phyloP scores from a whole-genome alignment of 225 moss, liverwort and hornwort species.

The Sphagnum contortum region DNA sequence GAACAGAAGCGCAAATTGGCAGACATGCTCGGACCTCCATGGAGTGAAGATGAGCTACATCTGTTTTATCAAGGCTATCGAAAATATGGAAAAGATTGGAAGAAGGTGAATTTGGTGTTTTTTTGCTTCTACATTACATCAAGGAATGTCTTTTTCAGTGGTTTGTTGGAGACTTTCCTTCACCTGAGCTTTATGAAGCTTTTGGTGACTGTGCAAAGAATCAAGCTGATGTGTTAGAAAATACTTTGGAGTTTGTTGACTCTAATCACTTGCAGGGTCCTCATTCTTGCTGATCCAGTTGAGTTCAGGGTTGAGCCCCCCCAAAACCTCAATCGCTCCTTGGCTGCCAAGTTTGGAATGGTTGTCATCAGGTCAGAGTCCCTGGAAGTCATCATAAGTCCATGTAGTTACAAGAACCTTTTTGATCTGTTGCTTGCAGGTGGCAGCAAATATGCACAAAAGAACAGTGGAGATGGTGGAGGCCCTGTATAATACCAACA shows the following conservation, averaged over 20 bases:
- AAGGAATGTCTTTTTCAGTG: not conserved
- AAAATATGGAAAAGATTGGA: conserved; percentile 90
- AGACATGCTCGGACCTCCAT: conserved; percentile 88
- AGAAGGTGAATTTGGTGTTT: conserved; percentile 44
- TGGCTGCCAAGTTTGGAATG: not conserved
- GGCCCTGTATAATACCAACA: conserved; percentile 80
- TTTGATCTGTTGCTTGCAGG: conserved; percentile 26
- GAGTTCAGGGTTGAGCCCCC: too few relatives aligned
- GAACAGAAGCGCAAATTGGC: conserved; percentile 83
- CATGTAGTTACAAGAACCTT: too few relatives aligned
- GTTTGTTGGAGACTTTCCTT: too few relatives aligned
- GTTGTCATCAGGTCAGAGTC: not conserved
- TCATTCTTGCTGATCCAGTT: too few relatives aligned
- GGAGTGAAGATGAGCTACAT: conserved; percentile 89
- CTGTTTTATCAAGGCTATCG: conserved; percentile 84
- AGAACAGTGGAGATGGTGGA: conserved; percentile 95
- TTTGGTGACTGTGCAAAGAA: too few relatives aligned
- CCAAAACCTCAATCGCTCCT: too few relatives aligned
- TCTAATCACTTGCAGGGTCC: too few relatives aligned
- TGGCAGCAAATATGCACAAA: conserved; percentile 65
- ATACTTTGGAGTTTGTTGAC: too few relatives aligned
- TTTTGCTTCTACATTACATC: conserved; percentile 1
- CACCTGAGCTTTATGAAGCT: too few relatives aligned
- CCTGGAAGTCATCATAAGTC: too few relatives aligned
- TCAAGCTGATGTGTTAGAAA: too few relatives aligned